Base-by-base conservation (phyloP, 1,139 yeast genomes). In the Ogataea hybrid region DNA sequence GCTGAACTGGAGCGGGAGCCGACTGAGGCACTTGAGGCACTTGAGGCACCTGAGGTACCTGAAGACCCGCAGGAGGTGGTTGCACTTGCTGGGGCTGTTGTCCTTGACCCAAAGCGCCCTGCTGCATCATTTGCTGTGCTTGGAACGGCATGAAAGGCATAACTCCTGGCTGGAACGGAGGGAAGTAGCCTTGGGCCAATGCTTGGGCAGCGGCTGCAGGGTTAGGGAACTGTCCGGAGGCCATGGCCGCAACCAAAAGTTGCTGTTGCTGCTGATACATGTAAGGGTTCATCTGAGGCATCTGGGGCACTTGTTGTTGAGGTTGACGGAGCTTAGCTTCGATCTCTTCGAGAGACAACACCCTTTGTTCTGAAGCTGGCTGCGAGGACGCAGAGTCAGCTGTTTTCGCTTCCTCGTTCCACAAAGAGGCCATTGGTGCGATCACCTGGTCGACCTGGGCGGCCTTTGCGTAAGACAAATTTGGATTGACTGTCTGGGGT, bases 291-390 rank as follows among this genome's bases (percentile, higher is more conserved):
- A 57, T 48, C 11, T 50, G 52, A 8, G 56, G 35, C 25, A 42
- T 30, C 18, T 35, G 37, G 17, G 62, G 61, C 28, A 43, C 18
- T 15, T 37, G 39, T 9, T 49, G 49, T 12, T 48, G 47, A n/a
- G 54, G 48, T 21, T 43, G 49, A 38, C 50, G 68, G 63, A 84
- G 72, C 56, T 79, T 87, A 11, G 90, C 86, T 61, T 84, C 92
- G 51, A 83, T 80, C 55, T 85, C 92, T 59, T 81, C 88, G 53
- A 84, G 68, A 12, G 90, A 81, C 51, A 81, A 67, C 35, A 81
- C 71, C 55, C 71, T 76, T 57, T 68, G 69, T 41, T 68, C 75
- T 43, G 59, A 46, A n/a, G 36, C 43, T 34, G 50, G 47, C 11
- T 53, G 48, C 43, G 54, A 21, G 47, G 57, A 16, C 25, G 59